Evolutionary conservation across 805 yeast genomes (phyloP).

Genomic region (Ogataea chonburiensis): DNA sequence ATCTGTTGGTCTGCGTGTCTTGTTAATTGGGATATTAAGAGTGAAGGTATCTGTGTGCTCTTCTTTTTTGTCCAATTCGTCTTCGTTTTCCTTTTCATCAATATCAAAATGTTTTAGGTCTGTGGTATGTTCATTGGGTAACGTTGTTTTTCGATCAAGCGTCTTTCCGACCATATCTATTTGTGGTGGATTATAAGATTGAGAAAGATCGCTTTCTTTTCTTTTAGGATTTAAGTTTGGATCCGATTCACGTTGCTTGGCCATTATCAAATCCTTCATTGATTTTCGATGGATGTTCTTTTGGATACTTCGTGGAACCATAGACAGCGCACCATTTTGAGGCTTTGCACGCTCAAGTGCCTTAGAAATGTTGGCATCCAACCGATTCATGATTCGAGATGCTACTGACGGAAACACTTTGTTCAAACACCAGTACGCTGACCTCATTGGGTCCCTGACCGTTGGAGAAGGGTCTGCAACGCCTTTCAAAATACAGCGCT

Average conservation of each 20-base stretch:
- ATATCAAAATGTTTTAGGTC: neutral
- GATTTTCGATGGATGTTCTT: conserved; percentile 41
- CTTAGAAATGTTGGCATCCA: conserved; percentile 49
- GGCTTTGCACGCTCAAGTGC: conserved; percentile 62
- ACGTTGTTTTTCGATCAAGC: conserved; percentile 1
- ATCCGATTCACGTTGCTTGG: conserved; percentile 37
- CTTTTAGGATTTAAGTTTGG: neutral
- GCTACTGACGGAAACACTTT: conserved; percentile 54
- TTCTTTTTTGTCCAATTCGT: conserved; percentile 14
- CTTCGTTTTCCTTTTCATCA: conserved; percentile 18
- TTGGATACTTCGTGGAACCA: conserved; percentile 11
- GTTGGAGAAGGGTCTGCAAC: conserved; percentile 76
- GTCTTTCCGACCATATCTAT: too few species aligned
- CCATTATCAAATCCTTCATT: conserved; percentile 45
- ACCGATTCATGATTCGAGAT: conserved; percentile 34
- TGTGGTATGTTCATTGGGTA: conserved; percentile 2
- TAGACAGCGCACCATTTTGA: conserved; percentile 13
- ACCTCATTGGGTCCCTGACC: conserved; percentile 74
- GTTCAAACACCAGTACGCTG: conserved; percentile 69
- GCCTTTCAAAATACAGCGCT: conserved; percentile 54
- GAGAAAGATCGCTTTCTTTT: conserved; percentile 3
- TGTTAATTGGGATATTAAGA: conserved; percentile 16
- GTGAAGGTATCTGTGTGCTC: conserved; percentile 21
- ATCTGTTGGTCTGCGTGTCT: conserved; percentile 4
- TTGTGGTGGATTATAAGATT: too few species aligned